Base-by-base conservation (phyloP, 371 early-diverging fungal species). In the Nematocida minor region DNA sequence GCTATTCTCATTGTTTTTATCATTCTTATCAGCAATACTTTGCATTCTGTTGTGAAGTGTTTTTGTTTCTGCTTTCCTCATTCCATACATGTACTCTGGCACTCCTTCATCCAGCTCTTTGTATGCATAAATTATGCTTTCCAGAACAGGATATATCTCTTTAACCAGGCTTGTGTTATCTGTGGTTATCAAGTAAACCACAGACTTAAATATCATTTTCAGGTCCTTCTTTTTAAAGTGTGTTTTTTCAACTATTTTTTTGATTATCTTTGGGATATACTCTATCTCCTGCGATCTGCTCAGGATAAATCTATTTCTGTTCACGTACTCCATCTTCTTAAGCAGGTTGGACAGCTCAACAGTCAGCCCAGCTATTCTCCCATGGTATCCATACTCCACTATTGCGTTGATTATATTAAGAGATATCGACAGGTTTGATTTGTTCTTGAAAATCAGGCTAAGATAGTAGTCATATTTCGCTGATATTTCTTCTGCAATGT, bases 261-360 rank as follows among this genome's bases (percentile, higher is more conserved):
- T 38, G 27, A 74, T 46, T 31, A 66, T 48, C 1, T 11, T 16
- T 4, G 54, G 47, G 0, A 74, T 49, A 4, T 20, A 27, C 22
- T 14, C 22, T 14, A 64, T 62, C 20, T 70, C 60, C 20, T n/a
- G 34, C 20, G 22, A 4, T 49, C 53, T 40, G 2, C 42, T 40
- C n/a, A 74, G 0, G 7, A 32, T 22, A 31, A 53, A 62, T 14
- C 63, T 36, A 31, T 51, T 27, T 46, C 32, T 38, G 34, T 47
- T 51, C 54, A 51, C 36, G 57, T 74, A 74, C 22, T 74, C 77
- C 41, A 54, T 38, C 11, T 64, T 20, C 41, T 62, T 74, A 32
- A 74, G 42, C 40, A 64, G 29, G 1, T 34, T 48, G 4, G 63
- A 18, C 27, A 74, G 62, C 38, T 63, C 9, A 4, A 74, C 20